Evolutionary conservation across 2,329 filamentous ascomycete species (phyloP), one percentile per base, ranked within the genome.

Genomic region (Peltaster fructicola): DNA sequence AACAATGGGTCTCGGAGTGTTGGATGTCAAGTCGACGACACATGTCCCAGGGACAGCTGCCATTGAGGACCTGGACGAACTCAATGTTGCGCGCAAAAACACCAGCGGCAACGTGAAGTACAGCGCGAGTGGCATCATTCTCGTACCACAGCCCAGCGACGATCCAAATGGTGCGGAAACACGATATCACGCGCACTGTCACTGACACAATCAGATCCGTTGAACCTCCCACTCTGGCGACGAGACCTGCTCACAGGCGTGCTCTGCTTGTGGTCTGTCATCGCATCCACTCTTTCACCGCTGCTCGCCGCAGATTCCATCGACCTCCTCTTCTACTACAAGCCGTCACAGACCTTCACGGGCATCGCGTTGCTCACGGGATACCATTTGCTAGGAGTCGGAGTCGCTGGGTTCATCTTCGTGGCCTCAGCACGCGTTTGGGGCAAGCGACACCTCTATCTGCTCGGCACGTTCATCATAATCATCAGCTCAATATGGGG

Each of bases 241-340:
- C 78, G 82, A 45, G 84, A 93, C 47, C 39, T 77, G 26, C 82
- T 88, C 44, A 74, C 82, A 32, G 59, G 70, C 30, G 65, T 79
- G 34, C 68, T 95, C 14, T 92, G 76, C 34, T 54, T 88, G 31
- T 66, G 76, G 13, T 75, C 78, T 34, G 73, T 92, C 43, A 74
- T 93, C 37, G 84, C 79, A 25, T 78, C 80, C 8, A 75, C 78
- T 1, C 68, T 91, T 7, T 81, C 78, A 15, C 77, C 85, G 4
- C 73, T 93, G 29, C 72, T 93, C 35, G 84, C 84, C 22, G 79
- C 84, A 29, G 84, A 90, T 51, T 90, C 82, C 2, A 56, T 92
- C 30, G 78, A 75, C 4, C 59, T 93, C 25, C 66, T 73, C 4
- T 55, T 75, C 15, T 61, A 68, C 45, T 81, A 82, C 48, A 35